Evolutionary conservation across 805 yeast species (phyloP), one percentile per base, ranked within the genome.

Genomic region (Blastobotrys chiropterorum): DNA sequence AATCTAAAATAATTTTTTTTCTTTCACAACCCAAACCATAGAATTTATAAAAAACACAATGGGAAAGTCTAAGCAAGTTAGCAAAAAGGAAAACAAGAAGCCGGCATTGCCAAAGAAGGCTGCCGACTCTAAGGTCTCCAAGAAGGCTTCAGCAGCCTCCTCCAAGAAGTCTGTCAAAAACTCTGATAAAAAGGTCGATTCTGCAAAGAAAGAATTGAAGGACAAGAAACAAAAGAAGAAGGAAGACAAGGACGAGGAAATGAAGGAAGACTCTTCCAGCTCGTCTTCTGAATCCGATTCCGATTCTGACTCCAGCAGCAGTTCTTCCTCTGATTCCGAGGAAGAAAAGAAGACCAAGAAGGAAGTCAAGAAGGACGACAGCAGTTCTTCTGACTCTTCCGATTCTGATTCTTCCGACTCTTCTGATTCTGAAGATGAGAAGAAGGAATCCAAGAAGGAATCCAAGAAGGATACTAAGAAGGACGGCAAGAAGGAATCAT

Each of bases 291-390:
- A 59, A 47, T 51, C 59, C 58, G 66, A 59, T 30, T 57, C 63
- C 49, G 61, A 59, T 46, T 53, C 53, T 48, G 62, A 58, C 34
- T 59, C 34, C 34, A 26, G 34, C 5, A 59, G 47, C 55, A 48
- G 51, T 44, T 46, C 45, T 40, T 58, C 65, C 21, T 38, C 53
- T n/a, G 26, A 42, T 31, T 38, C 38, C 38, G 49, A 60, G 58
- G 34, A 52, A 13, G 62, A 61, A 30, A 56, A 65, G 59, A 56
- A 59, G 55, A 56, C 56, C 44, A 58, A 57, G 64, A 60, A 58
- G 58, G 56, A 52, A 71, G 67, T 55, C 44, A 58, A 57, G 64
- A 60, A 58, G 58, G 56, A 52, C 71, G 67, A 54, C 26, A 39
- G 60, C 38, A 31, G 38, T 38, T 46, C 48, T 16, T 44, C 56